phyloP scores from a whole-genome alignment of 129 eudicot genomes.

The Saposhnikovia divaricata region DNA sequence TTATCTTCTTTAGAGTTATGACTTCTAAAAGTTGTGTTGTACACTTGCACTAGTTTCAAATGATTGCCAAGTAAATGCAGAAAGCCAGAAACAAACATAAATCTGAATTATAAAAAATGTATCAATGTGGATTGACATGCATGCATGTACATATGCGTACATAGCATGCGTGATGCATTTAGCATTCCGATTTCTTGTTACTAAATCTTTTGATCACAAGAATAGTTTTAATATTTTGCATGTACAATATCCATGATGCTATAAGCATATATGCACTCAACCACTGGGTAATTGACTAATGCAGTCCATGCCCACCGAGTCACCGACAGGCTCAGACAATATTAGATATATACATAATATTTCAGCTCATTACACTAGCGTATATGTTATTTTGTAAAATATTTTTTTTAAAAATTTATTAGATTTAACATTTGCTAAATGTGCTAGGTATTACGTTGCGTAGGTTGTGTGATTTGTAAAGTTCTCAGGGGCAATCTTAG shows the following conservation, averaged over 20 bases:
- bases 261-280: background rate
- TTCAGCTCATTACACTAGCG: background rate
- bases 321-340: background rate
- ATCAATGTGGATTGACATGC: too few relatives aligned
- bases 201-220: too few relatives aligned
- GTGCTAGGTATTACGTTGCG: background rate
- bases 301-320: background rate
- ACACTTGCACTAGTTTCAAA: background rate
- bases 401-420: too few relatives aligned
- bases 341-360: too few relatives aligned
- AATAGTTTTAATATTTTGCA: too few relatives aligned
- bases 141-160: background rate
- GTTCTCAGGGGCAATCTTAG: background rate
- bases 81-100: background rate
- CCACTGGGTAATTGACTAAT: too few relatives aligned
- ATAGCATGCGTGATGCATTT: background rate
- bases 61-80: background rate
- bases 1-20: background rate
- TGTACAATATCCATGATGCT: too few relatives aligned
- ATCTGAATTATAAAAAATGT: background rate
- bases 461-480: background rate
- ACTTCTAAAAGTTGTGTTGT: background rate
- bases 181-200: too few relatives aligned
- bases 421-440: too few relatives aligned
- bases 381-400: background rate